A percentile compares a stretch with the other conserved stretches of the same genome.
Conservation (phyloP, 2,329 filamentous ascomycete genomes). For the Claviceps monticola region DNA sequence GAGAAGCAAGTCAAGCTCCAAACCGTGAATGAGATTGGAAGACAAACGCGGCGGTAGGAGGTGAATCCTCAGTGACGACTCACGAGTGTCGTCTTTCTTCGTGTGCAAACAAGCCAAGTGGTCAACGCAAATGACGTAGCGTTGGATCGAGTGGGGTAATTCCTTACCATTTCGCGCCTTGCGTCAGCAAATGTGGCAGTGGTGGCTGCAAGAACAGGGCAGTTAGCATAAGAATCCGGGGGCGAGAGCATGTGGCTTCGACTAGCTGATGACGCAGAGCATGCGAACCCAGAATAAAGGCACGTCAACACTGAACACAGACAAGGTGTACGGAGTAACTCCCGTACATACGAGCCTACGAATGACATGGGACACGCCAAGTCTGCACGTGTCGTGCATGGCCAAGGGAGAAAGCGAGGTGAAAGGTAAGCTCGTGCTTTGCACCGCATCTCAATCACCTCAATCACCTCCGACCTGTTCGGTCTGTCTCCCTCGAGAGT, state of each 20-base stretch:
- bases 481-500: not conserved
- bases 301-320: not conserved
- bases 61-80: too few species aligned
- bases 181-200: not conserved
- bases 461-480: not conserved
- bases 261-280: not conserved
- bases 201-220: not conserved
- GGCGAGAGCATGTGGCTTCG: too few species aligned
- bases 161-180: too few species aligned
- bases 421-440: not conserved
- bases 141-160: not conserved
- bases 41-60: too few species aligned
- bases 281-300: not conserved
- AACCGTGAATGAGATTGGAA: too few species aligned
- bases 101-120: not conserved
- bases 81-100: too few species aligned
- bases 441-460: not conserved
- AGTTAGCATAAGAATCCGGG: not conserved
- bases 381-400: not conserved
- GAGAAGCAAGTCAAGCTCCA: too few species aligned
- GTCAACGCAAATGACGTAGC: not conserved
- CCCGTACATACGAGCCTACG: too few species aligned
- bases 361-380: too few species aligned
- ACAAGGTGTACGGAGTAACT: too few species aligned
- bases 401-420: not conserved